These are phyloP conservation scores for Alternaria atra DNA, from an alignment of 2,329 filamentous ascomycete species.

Conservation along the genomic window DNA sequence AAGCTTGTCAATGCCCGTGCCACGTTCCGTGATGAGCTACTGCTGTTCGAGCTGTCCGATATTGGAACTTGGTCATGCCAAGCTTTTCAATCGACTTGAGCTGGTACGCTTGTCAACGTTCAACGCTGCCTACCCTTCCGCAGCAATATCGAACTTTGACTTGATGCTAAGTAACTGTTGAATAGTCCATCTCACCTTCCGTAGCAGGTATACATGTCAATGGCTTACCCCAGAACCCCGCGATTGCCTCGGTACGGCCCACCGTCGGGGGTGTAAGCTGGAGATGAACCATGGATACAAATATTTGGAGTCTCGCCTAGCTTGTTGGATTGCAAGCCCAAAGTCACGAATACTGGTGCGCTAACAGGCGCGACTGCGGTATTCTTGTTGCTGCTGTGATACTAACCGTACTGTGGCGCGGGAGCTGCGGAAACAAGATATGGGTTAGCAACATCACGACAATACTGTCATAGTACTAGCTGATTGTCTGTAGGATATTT, in stretches of 20 bases:
- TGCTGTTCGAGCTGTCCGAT: conserved; percentile 27
- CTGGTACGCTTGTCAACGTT: conserved; percentile 11
- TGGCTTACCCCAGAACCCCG: conserved; percentile 3
- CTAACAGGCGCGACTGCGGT: background rate
- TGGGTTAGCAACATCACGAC: background rate
- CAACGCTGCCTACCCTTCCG: background rate
- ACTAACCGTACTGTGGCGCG: background rate
- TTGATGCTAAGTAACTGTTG: background rate
- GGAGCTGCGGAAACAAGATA: background rate
- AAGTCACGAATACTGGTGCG: background rate
- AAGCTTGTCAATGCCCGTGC: conserved; percentile 22
- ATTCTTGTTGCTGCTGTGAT: background rate
- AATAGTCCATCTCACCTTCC: background rate
- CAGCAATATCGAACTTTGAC: conserved; percentile 17
- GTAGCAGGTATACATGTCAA: background rate
- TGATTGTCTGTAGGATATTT: background rate
- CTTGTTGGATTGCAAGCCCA: background rate
- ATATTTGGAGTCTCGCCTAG: background rate
- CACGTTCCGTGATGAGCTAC: conserved; percentile 34
- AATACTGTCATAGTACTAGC: background rate
- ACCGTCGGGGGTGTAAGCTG: background rate
- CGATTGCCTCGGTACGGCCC: conserved; percentile 8
- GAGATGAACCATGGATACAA: background rate
- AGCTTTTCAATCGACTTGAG: conserved; percentile 43
- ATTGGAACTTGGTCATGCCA: conserved; percentile 43